Evolutionary conservation across 495 filamentous ascomycete species (phyloP).

Genomic region (Lasiosphaeria hispida): DNA sequence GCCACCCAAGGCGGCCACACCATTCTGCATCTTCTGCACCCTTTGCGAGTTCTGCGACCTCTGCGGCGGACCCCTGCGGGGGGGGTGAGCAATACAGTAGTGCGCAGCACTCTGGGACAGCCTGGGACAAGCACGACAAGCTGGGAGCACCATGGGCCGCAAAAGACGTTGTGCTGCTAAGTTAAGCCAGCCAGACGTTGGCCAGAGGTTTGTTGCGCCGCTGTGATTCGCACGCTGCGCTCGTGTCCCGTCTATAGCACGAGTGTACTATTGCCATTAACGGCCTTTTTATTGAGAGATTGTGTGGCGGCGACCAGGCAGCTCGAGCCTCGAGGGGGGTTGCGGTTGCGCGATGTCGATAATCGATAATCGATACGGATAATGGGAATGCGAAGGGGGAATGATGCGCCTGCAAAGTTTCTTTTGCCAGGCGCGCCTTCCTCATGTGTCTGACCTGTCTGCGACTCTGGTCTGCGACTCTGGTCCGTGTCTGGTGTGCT

Average conservation of each 20-base stretch:
- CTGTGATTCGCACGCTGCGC: conserved; percentile 22
- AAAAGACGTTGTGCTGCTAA: too few species aligned
- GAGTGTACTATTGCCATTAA: conserved; percentile 17
- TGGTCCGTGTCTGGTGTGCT: background rate
- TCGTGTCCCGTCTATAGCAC: conserved; percentile 9
- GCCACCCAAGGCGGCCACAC: conserved; percentile 7
- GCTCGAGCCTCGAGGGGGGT: background rate
- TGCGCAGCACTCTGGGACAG: conserved; percentile 4
- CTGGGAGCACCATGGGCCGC: background rate
- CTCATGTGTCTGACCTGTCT: background rate
- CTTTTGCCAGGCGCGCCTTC: background rate
- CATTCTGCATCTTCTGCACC: conserved; percentile 1
- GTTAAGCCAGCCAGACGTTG: conserved; percentile 18
- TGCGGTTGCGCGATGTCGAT: background rate
- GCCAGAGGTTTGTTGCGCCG: conserved; percentile 15
- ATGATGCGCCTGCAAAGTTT: background rate
- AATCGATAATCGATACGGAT: background rate
- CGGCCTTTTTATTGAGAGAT: conserved; percentile 11
- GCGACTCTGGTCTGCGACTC: background rate
- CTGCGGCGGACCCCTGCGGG: conserved; percentile 10
- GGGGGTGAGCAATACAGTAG: background rate
- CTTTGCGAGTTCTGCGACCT: conserved; percentile 6
- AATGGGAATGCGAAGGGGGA: background rate
- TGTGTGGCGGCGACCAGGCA: background rate
- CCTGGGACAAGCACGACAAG: background rate